These are phyloP conservation scores for Rhizopus arrhizus DNA, from an alignment of 371 early-diverging fungal species.

Conservation along the genomic window DNA sequence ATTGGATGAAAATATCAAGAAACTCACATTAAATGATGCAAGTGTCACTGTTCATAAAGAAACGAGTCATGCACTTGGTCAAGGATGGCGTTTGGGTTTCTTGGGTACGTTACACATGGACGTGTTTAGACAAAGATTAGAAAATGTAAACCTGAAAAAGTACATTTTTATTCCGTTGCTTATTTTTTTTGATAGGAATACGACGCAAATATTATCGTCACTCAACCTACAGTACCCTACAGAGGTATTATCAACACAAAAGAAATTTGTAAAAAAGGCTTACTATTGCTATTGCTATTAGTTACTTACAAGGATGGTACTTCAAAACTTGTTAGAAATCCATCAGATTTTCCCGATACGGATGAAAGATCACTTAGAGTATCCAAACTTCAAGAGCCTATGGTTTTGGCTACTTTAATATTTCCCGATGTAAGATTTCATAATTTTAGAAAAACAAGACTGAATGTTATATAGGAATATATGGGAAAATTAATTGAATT, in stretches of 20 bases:
- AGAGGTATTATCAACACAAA: conserved; percentile 43
- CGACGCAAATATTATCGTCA: conserved; percentile 87
- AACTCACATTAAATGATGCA: conserved; percentile 93
- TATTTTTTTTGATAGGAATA: conserved; percentile 66
- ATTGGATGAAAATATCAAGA: conserved; percentile 87
- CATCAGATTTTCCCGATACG: conserved; percentile 89
- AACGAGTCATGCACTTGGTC: conserved; percentile 87
- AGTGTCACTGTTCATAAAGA: conserved; percentile 90
- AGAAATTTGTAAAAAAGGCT: background rate
- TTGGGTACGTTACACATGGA: conserved; percentile 97
- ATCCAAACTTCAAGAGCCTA: conserved; percentile 82
- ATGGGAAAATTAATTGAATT: conserved; percentile 89
- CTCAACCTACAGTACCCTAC: conserved; percentile 93
- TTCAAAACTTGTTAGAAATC: conserved; percentile 76
- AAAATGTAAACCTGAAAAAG: conserved; percentile 62
- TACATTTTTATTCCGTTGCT: background rate
- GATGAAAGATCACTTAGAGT: conserved; percentile 70
- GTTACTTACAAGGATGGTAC: conserved; percentile 62
- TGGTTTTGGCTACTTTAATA: conserved; percentile 89
- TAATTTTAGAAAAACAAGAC: background rate
- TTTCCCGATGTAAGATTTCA: conserved; percentile 69
- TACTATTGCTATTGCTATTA: conserved; percentile 8
- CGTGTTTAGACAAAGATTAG: conserved; percentile 92
- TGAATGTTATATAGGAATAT: conserved; percentile 56
- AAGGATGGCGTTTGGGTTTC: conserved; percentile 97